A percentile compares a stretch with the other conserved stretches of the same genome.
These are phyloP conservation scores for Aspergillus costaricaensis DNA, from an alignment of 2,329 filamentous ascomycete genomes.

Conservation along the genomic window DNA sequence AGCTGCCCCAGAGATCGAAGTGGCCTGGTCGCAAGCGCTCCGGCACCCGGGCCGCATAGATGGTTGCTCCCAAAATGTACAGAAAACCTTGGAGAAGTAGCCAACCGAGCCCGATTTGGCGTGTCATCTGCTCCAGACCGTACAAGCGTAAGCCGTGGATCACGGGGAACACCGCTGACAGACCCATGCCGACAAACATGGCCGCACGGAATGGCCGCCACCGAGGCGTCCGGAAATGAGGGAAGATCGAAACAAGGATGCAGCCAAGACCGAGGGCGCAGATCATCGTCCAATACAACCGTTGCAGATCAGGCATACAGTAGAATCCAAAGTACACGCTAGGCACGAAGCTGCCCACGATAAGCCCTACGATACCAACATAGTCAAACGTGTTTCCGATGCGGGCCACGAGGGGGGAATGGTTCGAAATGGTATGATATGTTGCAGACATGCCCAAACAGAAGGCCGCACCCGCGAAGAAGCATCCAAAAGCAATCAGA, in stretches of 20 bases:
- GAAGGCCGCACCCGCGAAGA: constrained; percentile 71
- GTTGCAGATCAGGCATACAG: constrained; percentile 66
- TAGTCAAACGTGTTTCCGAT: constrained; percentile 96
- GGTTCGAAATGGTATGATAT: constrained; percentile 83
- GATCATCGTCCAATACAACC: constrained; percentile 77
- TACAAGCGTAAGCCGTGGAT: constrained; percentile 72
- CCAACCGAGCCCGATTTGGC: constrained; percentile 79
- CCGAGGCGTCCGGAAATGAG: constrained; percentile 77
- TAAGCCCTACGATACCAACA: constrained; percentile 86
- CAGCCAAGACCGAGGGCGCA: constrained; percentile 75
- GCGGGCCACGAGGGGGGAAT: constrained; percentile 73
- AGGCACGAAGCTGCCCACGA: constrained; percentile 88
- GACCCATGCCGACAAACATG: constrained; percentile 87
- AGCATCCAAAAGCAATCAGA: constrained; percentile 72
- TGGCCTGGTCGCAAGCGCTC: constrained; percentile 74
- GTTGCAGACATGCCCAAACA: constrained; percentile 81
- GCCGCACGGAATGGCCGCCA: constrained; percentile 82
- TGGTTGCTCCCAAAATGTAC: constrained; percentile 80
- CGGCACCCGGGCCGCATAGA: constrained; percentile 85
- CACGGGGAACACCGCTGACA: constrained; percentile 81
- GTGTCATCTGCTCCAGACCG: constrained; percentile 65
- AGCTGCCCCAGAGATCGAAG: constrained; percentile 90
- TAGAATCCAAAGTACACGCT: constrained; percentile 85
- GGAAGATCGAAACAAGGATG: constrained; percentile 72
- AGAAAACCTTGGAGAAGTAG: constrained; percentile 75